A percentile compares a stretch with the other conserved stretches of the same genome.
Conservation (phyloP, 257 asterid genomes). For the Rehmannia glutinosa region DNA sequence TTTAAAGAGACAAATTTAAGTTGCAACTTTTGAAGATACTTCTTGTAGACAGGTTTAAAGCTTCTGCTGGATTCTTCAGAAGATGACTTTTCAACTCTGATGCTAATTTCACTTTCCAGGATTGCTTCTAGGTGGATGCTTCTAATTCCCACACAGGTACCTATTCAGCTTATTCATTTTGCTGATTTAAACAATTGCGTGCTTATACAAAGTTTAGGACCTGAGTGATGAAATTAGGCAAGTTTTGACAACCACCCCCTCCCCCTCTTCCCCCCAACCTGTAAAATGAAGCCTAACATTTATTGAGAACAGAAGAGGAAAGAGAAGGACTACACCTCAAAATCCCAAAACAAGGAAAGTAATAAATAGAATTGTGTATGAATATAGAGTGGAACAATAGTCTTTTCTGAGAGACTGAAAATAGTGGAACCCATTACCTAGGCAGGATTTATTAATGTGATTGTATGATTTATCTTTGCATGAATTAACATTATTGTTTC, state of each 20-base stretch:
- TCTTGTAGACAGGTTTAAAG: conserved; percentile 64
- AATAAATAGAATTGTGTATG: background rate
- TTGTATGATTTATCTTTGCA: background rate
- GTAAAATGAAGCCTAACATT: background rate
- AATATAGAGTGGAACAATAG: background rate
- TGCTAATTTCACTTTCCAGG: conserved; percentile 83
- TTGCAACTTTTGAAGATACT: conserved; percentile 25
- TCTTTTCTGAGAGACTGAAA: background rate
- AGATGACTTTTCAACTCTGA: conserved; percentile 53
- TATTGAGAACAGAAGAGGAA: background rate
- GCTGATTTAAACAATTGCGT: background rate
- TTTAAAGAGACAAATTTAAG: conserved; percentile 7
- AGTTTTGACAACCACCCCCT: background rate
- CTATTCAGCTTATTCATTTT: conserved; percentile 11
- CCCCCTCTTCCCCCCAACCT: background rate
- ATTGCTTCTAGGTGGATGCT: conserved; percentile 74
- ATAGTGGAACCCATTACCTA: conserved; percentile 1
- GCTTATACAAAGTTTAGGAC: background rate
- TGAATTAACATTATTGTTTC: background rate
- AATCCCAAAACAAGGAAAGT: background rate
- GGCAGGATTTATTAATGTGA: background rate
- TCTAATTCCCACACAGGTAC: conserved; percentile 71
- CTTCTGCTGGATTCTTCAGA: conserved; percentile 63
- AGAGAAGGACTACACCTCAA: background rate
- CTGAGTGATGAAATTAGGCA: background rate